These are phyloP conservation scores for Xylona heveae DNA, from an alignment of 495 filamentous ascomycete species.

Conservation along the genomic window DNA sequence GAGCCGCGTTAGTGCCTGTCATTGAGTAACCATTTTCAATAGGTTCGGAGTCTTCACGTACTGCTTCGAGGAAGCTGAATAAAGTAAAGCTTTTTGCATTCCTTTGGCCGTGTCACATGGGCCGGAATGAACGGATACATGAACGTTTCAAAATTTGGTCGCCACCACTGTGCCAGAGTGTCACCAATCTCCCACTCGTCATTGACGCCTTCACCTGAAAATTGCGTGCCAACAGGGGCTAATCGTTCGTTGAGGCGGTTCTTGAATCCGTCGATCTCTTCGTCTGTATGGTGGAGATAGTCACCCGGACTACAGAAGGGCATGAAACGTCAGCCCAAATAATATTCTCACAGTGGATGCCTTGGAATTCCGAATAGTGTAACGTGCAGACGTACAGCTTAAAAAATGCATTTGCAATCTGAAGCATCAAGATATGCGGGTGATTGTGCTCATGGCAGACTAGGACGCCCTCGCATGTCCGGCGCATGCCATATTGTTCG, in stretches of 20 bases:
- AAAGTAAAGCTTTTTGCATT: slow-evolving; percentile 98
- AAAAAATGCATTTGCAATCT: slow-evolving; percentile 98
- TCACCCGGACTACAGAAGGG: slow-evolving; percentile 52
- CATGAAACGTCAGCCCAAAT: not conserved
- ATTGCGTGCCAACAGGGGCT: slow-evolving; percentile 72
- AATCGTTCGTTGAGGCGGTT: slow-evolving; percentile 75
- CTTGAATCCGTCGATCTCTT: slow-evolving; percentile 89
- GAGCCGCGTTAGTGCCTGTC: not conserved
- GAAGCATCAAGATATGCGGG: slow-evolving; percentile 92
- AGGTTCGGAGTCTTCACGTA: slow-evolving; percentile 21
- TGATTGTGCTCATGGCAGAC: slow-evolving; percentile 99
- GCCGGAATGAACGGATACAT: slow-evolving; percentile 97
- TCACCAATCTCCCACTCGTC: slow-evolving; percentile 88
- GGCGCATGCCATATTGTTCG: slow-evolving; percentile 74
- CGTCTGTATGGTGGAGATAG: slow-evolving; percentile 75
- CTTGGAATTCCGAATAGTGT: too few relatives aligned
- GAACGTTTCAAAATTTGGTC: slow-evolving; percentile 97
- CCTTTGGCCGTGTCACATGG: slow-evolving; percentile 88
- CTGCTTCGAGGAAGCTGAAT: slow-evolving; percentile 84
- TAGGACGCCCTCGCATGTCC: slow-evolving; percentile 88
- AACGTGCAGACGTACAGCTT: slow-evolving; percentile 55
- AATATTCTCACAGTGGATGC: not conserved
- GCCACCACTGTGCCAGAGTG: slow-evolving; percentile 93
- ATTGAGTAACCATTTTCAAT: not conserved
- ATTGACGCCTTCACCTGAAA: slow-evolving; percentile 68